These are phyloP conservation scores for Cornus suecica DNA, from an alignment of 148 eudicot species.

Conservation along the genomic window DNA sequence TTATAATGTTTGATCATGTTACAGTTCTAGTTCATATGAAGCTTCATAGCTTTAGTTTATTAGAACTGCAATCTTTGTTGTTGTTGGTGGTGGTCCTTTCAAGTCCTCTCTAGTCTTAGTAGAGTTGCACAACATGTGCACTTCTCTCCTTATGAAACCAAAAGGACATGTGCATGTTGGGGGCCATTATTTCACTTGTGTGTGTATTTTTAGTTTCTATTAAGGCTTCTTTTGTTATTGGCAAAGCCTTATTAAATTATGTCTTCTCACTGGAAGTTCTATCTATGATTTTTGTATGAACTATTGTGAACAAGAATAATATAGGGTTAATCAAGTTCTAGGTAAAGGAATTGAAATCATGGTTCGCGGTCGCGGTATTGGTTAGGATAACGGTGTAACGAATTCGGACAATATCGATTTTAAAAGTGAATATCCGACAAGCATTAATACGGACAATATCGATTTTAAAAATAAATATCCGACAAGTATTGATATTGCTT, in stretches of 20 bases:
- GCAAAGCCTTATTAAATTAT: neutral
- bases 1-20: neutral
- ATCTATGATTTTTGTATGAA: too few relatives aligned
- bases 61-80: neutral
- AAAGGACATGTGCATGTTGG: constrained; percentile 13
- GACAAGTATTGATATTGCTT: too few relatives aligned
- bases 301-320: too few relatives aligned
- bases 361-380: too few relatives aligned
- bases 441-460: too few relatives aligned
- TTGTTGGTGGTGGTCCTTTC: constrained; percentile 15
- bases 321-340: too few relatives aligned
- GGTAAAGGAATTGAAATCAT: too few relatives aligned
- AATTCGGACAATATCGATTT: too few relatives aligned
- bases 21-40: neutral
- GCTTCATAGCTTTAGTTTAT: neutral
- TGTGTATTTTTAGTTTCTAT: neutral
- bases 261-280: too few relatives aligned
- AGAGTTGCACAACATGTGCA: constrained; percentile 19
- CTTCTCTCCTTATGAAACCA: neutral
- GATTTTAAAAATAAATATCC: too few relatives aligned
- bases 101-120: neutral
- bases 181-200: constrained; percentile 10
- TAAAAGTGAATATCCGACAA: too few relatives aligned
- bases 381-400: too few relatives aligned
- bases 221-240: neutral